Conservation (phyloP, 805 yeast genomes). For the Candida ortonii region DNA sequence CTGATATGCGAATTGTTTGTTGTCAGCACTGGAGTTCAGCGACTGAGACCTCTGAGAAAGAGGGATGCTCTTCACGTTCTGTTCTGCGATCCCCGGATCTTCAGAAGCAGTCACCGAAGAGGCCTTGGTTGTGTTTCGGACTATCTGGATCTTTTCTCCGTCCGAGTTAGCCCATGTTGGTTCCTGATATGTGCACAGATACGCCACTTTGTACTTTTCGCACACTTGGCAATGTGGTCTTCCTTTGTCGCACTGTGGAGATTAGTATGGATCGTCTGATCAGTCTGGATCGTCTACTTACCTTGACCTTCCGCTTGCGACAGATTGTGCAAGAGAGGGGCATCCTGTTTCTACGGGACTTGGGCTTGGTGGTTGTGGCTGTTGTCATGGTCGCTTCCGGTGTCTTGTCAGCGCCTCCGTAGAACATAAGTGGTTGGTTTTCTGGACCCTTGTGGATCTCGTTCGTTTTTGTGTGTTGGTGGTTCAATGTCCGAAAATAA, state of each 20-base stretch:
- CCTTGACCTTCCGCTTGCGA: constrained; percentile 45
- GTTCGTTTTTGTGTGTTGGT: too few relatives aligned
- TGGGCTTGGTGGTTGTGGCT: constrained; percentile 12
- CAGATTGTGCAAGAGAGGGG: constrained; percentile 47
- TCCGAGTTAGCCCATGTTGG: constrained; percentile 30
- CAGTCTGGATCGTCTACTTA: constrained; percentile 24
- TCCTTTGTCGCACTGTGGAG: constrained; percentile 36
- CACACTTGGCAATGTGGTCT: constrained; percentile 35
- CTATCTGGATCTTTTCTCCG: constrained; percentile 9
- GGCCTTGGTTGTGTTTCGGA: not conserved
- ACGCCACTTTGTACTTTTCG: constrained; percentile 27
- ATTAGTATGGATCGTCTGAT: not conserved
- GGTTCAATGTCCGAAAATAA: too few relatives aligned
- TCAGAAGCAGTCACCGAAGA: constrained; percentile 1
- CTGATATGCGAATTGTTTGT: too few relatives aligned
- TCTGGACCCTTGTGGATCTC: too few relatives aligned
- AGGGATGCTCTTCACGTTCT: too few relatives aligned
- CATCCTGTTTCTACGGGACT: constrained; percentile 39
- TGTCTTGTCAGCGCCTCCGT: not conserved
- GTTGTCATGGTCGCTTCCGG: constrained; percentile 1
- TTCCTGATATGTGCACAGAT: constrained; percentile 32
- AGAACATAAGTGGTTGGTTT: not conserved
- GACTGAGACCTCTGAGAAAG: too few relatives aligned
- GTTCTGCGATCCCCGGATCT: constrained; percentile 4
- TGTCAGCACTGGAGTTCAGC: too few relatives aligned